phyloP scores from a whole-genome alignment of 345 rosid genomes.

The Linum lewisii region DNA sequence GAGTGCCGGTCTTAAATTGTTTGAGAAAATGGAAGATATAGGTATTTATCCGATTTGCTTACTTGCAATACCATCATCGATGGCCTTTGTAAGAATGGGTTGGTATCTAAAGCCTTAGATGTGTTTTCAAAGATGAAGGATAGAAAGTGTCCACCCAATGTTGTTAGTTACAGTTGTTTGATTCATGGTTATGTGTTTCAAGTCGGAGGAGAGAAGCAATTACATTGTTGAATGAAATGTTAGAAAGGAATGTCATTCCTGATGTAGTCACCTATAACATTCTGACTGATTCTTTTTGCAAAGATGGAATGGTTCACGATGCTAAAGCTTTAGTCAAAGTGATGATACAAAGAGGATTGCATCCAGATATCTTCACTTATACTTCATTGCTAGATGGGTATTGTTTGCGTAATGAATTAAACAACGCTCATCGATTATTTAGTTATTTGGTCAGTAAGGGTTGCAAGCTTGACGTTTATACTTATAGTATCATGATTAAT shows the following conservation, averaged over 20 bases:
- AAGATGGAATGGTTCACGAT: background rate
- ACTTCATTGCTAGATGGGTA: background rate
- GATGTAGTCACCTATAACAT: background rate
- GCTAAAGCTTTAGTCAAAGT: background rate
- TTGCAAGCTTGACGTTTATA: background rate
- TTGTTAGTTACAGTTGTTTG: conserved; percentile 21
- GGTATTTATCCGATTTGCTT: conserved; percentile 14
- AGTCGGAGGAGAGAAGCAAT: background rate
- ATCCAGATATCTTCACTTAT: background rate
- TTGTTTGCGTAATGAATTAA: background rate
- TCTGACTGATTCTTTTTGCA: background rate
- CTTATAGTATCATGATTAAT: background rate
- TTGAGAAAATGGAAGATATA: too few species aligned
- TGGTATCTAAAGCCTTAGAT: conserved; percentile 14
- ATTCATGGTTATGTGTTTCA: conserved; percentile 5
- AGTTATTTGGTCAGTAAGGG: too few species aligned
- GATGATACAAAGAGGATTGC: background rate
- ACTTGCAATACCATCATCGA: conserved; percentile 21
- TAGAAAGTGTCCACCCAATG: conserved; percentile 18
- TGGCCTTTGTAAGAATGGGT: conserved; percentile 20
- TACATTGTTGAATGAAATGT: background rate
- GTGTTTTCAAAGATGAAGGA: conserved; percentile 18
- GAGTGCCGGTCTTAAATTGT: too few species aligned
- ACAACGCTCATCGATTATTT: background rate
- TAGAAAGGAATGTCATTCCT: background rate